Conservation (phyloP, 305 asterid species). For the Rubia peregrina region DNA sequence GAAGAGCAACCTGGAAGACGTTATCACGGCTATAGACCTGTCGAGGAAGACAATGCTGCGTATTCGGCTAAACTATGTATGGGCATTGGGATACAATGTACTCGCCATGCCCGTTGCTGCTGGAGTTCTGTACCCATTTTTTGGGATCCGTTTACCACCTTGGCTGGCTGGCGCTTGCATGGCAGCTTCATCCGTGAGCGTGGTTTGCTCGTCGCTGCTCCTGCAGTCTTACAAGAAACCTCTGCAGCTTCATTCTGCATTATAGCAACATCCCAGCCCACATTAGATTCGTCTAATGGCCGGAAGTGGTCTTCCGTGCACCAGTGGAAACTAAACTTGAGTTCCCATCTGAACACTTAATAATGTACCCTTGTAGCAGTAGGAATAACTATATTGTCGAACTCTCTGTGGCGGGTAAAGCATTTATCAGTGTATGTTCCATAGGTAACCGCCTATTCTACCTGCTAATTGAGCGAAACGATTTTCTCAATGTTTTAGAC, state of each 20-base stretch:
- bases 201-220: conserved; percentile 76
- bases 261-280: not conserved
- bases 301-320: not conserved
- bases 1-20: conserved; percentile 82
- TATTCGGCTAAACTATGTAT: conserved; percentile 64
- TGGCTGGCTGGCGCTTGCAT: conserved; percentile 98
- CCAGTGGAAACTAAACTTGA: not conserved
- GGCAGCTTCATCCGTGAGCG: conserved; percentile 94
- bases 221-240: conserved; percentile 81
- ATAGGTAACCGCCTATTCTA: not conserved
- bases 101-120: conserved; percentile 94
- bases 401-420: not conserved
- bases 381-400: not conserved
- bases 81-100: conserved; percentile 89
- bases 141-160: conserved; percentile 80
- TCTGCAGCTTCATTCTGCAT: conserved; percentile 24
- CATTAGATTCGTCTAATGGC: not conserved
- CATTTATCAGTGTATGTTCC: not conserved
- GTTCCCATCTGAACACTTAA: not conserved
- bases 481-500: not conserved
- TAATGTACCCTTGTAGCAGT: not conserved
- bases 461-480: not conserved
- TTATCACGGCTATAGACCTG: conserved; percentile 73
- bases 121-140: conserved; percentile 68
- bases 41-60: conserved; percentile 76